Conservation (phyloP, 768 basidiomycete species). For the Mycena indigotica region DNA sequence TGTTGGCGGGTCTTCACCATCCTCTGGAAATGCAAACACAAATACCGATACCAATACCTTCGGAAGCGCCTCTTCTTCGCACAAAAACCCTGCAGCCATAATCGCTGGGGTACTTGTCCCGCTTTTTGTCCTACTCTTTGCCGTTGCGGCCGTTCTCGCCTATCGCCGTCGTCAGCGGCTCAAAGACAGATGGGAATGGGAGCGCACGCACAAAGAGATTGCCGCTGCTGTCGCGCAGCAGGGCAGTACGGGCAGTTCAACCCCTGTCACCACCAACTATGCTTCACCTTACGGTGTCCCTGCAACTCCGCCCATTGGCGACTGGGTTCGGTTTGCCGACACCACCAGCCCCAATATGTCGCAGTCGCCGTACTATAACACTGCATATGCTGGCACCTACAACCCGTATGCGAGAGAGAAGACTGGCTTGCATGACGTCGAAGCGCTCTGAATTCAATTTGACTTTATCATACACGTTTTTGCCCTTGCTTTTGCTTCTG, state of each 20-base stretch:
- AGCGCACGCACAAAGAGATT: conserved; percentile 20
- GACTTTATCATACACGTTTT: too few relatives aligned
- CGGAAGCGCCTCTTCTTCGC: neutral
- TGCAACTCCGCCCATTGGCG: neutral
- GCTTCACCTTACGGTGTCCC: neutral
- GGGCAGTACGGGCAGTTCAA: neutral
- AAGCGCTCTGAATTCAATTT: neutral
- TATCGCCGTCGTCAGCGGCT: conserved; percentile 12
- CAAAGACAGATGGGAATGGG: conserved; percentile 17
- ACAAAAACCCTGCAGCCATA: neutral
- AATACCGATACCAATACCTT: neutral
- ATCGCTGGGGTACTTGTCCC: conserved; percentile 20
- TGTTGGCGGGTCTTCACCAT: neutral
- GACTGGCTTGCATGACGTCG: neutral
- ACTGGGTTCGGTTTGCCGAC: neutral
- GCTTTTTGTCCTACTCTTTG: conserved; percentile 9
- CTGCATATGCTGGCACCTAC: too few relatives aligned
- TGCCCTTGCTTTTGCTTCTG: too few relatives aligned
- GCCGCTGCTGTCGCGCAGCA: conserved; percentile 11
- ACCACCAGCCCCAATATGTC: neutral
- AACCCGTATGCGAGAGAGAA: neutral
- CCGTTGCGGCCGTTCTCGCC: conserved; percentile 2
- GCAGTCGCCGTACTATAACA: neutral
- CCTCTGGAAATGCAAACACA: neutral
- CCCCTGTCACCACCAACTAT: neutral